Evolutionary conservation across 2,329 filamentous ascomycete genomes (phyloP).

Genomic region (Aspergillus sp.): DNA sequence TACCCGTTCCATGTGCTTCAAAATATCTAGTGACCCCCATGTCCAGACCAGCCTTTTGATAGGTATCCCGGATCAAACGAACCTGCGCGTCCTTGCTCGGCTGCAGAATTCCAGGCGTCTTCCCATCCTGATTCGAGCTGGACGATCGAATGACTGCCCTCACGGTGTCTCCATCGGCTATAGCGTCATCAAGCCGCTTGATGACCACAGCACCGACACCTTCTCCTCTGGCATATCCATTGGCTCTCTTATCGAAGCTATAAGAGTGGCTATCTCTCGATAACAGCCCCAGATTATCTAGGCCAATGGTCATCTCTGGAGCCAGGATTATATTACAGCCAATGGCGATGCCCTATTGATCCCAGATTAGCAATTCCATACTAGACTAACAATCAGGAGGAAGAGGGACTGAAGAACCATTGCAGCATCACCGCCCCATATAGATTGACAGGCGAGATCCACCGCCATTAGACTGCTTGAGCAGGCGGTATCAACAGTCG

Average conservation of each 20-base stretch:
- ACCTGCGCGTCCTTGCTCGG: constrained; percentile 30
- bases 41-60: constrained; percentile 16
- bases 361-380: background rate
- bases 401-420: constrained; percentile 8
- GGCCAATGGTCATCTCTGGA: constrained; percentile 13
- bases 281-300: constrained; percentile 15
- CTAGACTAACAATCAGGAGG: background rate
- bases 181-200: constrained; percentile 51
- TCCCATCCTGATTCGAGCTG: constrained; percentile 34
- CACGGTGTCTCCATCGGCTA: constrained; percentile 47
- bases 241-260: constrained; percentile 38
- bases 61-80: constrained; percentile 32
- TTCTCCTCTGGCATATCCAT: constrained; percentile 55
- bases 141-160: constrained; percentile 37
- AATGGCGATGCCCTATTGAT: constrained; percentile 14
- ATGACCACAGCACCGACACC: constrained; percentile 52
- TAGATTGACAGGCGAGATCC: constrained; percentile 23
- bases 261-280: constrained; percentile 16
- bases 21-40: constrained; percentile 11
- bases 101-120: constrained; percentile 25
- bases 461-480: constrained; percentile 31
- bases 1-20: constrained; percentile 17
- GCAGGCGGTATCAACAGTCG: constrained; percentile 32
- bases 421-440: constrained; percentile 23
- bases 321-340: constrained; percentile 22